A percentile compares a stretch with the other conserved stretches of the same genome.
These are phyloP conservation scores for Phytophthora pluvialis DNA, from an alignment of 352 stramenopile species.

Conservation along the genomic window DNA sequence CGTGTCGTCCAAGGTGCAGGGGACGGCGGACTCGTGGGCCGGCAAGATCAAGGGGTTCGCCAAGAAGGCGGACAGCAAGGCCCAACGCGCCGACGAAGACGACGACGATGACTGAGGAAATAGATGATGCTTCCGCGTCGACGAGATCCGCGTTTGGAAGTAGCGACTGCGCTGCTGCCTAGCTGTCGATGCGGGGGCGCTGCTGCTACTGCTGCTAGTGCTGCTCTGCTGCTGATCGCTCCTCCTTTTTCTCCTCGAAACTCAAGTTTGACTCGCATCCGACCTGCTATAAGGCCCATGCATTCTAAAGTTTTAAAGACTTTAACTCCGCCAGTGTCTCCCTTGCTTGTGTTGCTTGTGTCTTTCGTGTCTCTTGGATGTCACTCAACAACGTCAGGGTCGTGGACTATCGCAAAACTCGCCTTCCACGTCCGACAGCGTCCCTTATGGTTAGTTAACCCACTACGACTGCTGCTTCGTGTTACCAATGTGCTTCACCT, in stretches of 20 bases:
- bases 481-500: too few species aligned
- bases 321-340: too few species aligned
- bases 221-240: constrained; percentile 1
- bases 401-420: too few species aligned
- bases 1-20: constrained; percentile 39
- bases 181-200: constrained; percentile 11
- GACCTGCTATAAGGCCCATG: background rate
- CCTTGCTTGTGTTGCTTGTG: too few species aligned
- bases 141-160: constrained; percentile 10
- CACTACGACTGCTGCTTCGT: too few species aligned
- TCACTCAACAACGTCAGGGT: too few species aligned
- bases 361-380: background rate
- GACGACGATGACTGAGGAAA: constrained; percentile 24
- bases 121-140: background rate
- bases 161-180: constrained; percentile 16
- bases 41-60: constrained; percentile 45
- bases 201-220: constrained; percentile 14
- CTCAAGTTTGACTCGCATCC: background rate
- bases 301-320: background rate
- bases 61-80: constrained; percentile 40
- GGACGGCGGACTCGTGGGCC: constrained; percentile 45
- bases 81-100: constrained; percentile 22
- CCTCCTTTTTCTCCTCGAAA: constrained; percentile 1
- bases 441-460: too few species aligned
- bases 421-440: too few species aligned